Evolutionary conservation across 345 rosid genomes (phyloP).

Genomic region (Eucalyptus urophylla): DNA sequence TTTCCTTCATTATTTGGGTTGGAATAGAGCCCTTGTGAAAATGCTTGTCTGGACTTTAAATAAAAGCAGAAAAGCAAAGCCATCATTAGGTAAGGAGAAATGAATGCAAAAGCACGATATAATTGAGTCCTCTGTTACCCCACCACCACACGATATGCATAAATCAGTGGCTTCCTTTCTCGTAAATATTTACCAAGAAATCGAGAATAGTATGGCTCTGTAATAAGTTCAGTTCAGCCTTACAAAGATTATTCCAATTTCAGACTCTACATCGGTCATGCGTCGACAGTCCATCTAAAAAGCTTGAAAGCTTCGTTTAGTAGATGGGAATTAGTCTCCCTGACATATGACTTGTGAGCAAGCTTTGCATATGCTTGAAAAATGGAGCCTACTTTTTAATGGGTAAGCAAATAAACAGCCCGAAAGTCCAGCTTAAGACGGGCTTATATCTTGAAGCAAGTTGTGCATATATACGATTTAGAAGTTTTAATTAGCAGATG

Average conservation of each 20-base stretch:
- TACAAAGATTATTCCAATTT: not conserved
- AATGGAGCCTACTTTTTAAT: not conserved
- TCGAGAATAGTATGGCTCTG: not conserved
- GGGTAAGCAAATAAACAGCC: not conserved
- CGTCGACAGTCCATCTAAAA: not conserved
- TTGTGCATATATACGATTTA: not conserved
- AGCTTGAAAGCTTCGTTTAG: not conserved
- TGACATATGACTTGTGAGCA: not conserved
- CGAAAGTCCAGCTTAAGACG: not conserved
- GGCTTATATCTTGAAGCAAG: not conserved
- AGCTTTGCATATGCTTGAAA: not conserved
- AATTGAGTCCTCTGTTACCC: conserved; percentile 42
- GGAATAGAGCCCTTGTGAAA: not conserved
- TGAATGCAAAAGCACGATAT: conserved; percentile 51
- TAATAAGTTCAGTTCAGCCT: not conserved
- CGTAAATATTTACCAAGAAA: not conserved
- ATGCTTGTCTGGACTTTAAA: conserved; percentile 2
- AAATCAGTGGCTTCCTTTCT: not conserved
- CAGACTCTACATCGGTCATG: not conserved
- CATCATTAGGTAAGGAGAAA: conserved; percentile 45
- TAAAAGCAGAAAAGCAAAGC: conserved; percentile 6
- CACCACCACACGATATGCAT: conserved; percentile 15
- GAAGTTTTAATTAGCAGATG: not conserved
- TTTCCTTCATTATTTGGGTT: not conserved
- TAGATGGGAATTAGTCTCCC: not conserved